Base-by-base conservation (phyloP, 2,329 filamentous ascomycete species). In the Clathrospora elynae region DNA sequence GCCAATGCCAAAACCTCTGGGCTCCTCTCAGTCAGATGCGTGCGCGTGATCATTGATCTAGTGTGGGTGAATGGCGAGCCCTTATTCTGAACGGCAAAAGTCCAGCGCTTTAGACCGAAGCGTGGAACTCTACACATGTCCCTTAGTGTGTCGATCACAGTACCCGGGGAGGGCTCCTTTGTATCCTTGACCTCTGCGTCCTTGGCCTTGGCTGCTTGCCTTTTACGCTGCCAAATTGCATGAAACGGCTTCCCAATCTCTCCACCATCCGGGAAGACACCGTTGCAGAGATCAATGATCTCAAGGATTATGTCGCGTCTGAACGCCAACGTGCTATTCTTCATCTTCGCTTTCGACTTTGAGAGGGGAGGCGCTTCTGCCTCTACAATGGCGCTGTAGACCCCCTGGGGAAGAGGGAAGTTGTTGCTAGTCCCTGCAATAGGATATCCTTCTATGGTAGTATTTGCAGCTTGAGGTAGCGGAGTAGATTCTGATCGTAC, bases 171-270 rank as follows among this genome's bases (percentile, higher is more conserved):
- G 0, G 81, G 80, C 34, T 60, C 72, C 42, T 71, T 57, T 7
- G 50, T 49, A 20, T 60, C 48, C 6, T 49, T 62, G 50, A n/a
- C n/a, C n/a, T n/a, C n/a, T n/a, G n/a, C n/a, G n/a, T n/a, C n/a
- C n/a, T n/a, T n/a, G n/a, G n/a, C n/a, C n/a, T n/a, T n/a, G n/a
- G n/a, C n/a, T n/a, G n/a, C n/a, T n/a, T n/a, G n/a, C n/a, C n/a
- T n/a, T n/a, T n/a, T n/a, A n/a, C n/a, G n/a, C 71, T 74, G 67
- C 80, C 81, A 85, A 11, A 74, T 66, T 2, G 75, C 74, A 10
- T 72, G 67, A 50, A 82, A 83, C 6, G 81, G 76, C 49, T 75
- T 72, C 62, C 73, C 75, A n/a, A 84, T 71, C 51, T 82, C 79
- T 30, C 70, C 71, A 16, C 78, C 75, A 24, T 77, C 73, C 2